Evolutionary conservation across 352 stramenopile genomes (phyloP), one percentile per base, ranked within the genome.

Genomic region (Globisporangium sylvaticum): DNA sequence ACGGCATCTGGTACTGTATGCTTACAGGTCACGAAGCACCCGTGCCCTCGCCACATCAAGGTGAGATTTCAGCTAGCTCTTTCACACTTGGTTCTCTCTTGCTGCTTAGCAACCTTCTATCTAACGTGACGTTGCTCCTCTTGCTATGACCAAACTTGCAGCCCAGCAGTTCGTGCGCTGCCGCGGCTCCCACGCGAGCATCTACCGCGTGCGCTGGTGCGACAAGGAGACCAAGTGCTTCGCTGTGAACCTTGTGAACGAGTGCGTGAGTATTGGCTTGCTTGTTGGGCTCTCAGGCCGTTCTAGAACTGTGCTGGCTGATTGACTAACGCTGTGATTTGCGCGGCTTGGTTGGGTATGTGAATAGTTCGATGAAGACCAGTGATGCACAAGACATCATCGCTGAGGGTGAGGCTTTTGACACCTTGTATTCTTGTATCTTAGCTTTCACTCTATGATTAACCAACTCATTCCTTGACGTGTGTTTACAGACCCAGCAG

Each of bases 161-260:
- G 63, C 86, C 86, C 87, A 95, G 71, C 81, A 88, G 50, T 93
- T 88, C 65, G 70, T 95, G 22, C 78, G 76, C 31, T 92, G 87
- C 56, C 83, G 87, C 0, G 87, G 87, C 15, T 77, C 78, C 5
- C 74, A 91, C 25, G 75, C 81, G 10, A 91, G 83, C 44, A 77
- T 92, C 42, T 93, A 92, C 60, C 83, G 84, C 39, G 69, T 92
- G 25, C 79, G 79, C 31, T 95, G 84, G 83, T 74, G 68, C 20
- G 65, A 81, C 2, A 69, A 74, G 1, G 78, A 82, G 44, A 75
- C 76, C 50, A 81, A 91, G 7, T 83, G 83, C 57, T 92, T 83
- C 48, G 87, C 77, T 0, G 74, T 93, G 44, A 92, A 95, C 58
- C 75, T 93, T 29, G 78, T 85, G 25, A 93, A 83, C 71, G 81